These are phyloP conservation scores for Asclepias syriaca DNA, from an alignment of 257 asterid genomes.

Conservation along the genomic window DNA sequence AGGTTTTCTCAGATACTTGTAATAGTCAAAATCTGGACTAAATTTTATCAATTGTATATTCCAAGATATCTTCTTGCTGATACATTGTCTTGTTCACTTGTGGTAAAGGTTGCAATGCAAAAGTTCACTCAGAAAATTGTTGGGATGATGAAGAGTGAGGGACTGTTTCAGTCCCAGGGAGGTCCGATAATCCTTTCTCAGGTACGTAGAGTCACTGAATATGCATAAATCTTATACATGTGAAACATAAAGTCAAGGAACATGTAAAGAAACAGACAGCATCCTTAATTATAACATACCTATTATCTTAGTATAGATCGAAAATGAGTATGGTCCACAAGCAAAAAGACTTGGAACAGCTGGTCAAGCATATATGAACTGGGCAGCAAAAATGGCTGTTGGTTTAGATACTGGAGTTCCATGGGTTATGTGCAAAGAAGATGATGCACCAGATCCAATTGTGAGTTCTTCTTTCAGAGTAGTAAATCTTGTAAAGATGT, in stretches of 20 bases:
- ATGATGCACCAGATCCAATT: conserved; percentile 69
- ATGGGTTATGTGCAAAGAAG: conserved; percentile 77
- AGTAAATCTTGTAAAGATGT: background rate
- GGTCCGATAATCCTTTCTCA: conserved; percentile 78
- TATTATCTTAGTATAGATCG: conserved; percentile 35
- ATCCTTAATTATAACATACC: background rate
- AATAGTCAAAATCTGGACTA: background rate
- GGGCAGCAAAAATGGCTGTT: conserved; percentile 74
- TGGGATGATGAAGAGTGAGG: conserved; percentile 59
- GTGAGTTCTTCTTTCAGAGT: conserved; percentile 22
- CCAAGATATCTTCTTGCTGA: background rate
- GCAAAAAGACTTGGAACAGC: conserved; percentile 46
- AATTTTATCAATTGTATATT: background rate
- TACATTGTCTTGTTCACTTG: conserved; percentile 8
- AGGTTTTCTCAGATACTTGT: conserved; percentile 31
- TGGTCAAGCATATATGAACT: conserved; percentile 48
- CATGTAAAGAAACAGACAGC: background rate
- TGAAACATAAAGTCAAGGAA: background rate
- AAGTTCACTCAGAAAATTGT: conserved; percentile 55
- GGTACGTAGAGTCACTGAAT: conserved; percentile 29
- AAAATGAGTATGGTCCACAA: conserved; percentile 54
- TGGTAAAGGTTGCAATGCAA: conserved; percentile 53
- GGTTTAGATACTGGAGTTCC: conserved; percentile 64
- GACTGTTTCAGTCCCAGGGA: conserved; percentile 56
- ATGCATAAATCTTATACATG: background rate